phyloP scores from a whole-genome alignment of 306 rosid species.

The Quercus wislizeni region DNA sequence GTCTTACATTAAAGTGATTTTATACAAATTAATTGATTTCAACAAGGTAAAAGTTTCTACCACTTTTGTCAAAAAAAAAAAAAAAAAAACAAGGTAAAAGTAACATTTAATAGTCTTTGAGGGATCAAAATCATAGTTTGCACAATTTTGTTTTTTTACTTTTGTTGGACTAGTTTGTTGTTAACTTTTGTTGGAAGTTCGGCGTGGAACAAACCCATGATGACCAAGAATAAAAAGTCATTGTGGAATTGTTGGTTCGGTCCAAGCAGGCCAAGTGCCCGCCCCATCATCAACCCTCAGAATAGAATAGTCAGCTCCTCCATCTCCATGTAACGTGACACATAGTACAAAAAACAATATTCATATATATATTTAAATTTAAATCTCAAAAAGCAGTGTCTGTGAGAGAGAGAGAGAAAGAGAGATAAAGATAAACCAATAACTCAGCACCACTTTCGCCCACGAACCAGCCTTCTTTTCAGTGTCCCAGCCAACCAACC shows the following conservation, averaged over 20 bases:
- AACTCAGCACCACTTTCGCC: slow-evolving; percentile 48
- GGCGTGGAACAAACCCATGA: background rate
- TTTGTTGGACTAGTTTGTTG: background rate
- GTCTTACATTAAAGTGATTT: too few relatives aligned
- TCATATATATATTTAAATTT: slow-evolving; percentile 25
- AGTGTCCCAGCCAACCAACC: slow-evolving; percentile 36
- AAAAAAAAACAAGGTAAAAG: too few relatives aligned
- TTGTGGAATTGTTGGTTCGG: slow-evolving; percentile 16
- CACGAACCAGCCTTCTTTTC: slow-evolving; percentile 36
- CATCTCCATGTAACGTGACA: slow-evolving; percentile 41
- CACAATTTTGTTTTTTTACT: too few relatives aligned
- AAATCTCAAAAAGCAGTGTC: slow-evolving; percentile 5
- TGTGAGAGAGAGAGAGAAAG: slow-evolving; percentile 8
- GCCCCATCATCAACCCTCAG: slow-evolving; percentile 26
- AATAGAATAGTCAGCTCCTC: slow-evolving; percentile 54
- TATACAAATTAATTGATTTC: too few relatives aligned
- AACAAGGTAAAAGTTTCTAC: too few relatives aligned
- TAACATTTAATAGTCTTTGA: too few relatives aligned
- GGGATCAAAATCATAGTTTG: too few relatives aligned
- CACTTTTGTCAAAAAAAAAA: too few relatives aligned
- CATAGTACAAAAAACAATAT: slow-evolving; percentile 23
- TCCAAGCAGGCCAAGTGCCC: slow-evolving; percentile 14
- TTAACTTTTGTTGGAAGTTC: background rate
- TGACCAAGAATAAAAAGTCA: slow-evolving; percentile 9
- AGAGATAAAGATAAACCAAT: slow-evolving; percentile 38